Evolutionary conservation across 202 grass and related monocot species (phyloP), one percentile per base, ranked within the genome.

Genomic region (Zoysia matrella): DNA sequence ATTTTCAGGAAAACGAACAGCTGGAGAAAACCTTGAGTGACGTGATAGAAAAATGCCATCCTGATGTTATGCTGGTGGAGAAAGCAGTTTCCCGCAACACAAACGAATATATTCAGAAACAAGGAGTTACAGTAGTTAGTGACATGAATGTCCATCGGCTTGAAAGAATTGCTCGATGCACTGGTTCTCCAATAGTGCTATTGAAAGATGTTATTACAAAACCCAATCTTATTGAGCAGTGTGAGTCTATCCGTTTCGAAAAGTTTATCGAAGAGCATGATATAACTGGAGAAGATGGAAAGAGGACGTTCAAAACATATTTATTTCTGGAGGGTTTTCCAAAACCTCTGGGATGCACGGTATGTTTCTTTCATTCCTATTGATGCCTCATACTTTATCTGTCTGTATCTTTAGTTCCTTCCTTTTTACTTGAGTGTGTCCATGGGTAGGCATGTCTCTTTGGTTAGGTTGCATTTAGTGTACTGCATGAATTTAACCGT

Each of bases 241-340:
- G 95, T 46, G 88, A 84, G n/a, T 92, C 42, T 82, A 84, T 97
- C 75, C 84, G 78, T 84, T 94, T 97, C 63, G 88, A 98, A 89
- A 93, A 86, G 82, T 85, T 95, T 78, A 74, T 87, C 54, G 90
- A 97, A 82, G 94, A 95, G 65, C 84, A 89, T 89, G 80, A 89
- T 61, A 83, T 52, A 57, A 77, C 52, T 54, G 81, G 52, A 75
- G 92, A 91, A 81, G 79, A 76, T 40, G 88, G 83, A 82, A 95
- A 78, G 68, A 98, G 78, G 68, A 43, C 82, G 69, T 65, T 30
- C 87, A 98, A 98, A 89, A 95, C 87, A 75, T 90, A 90, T 80
- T 90, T 95, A 66, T 98, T 95, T 91, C 64, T 98, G 65, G 92
- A 95, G 78, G 95, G 95, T 69, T 90, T 98, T 80, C 77, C 86